Evolutionary conservation across 2,329 filamentous ascomycete genomes (phyloP).

Genomic region (Sarocladiaceae sp.): DNA sequence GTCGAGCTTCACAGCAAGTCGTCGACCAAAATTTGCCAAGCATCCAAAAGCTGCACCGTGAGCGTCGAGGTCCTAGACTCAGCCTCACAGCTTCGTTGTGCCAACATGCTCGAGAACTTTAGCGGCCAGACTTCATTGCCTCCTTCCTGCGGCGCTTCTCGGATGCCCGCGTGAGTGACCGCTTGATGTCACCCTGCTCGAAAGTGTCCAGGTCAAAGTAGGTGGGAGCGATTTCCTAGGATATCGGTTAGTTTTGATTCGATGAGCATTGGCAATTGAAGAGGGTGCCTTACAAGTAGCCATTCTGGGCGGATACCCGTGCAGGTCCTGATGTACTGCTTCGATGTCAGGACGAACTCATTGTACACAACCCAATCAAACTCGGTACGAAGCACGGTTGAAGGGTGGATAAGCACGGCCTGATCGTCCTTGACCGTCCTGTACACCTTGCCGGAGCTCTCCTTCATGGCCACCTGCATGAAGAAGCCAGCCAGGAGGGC

Average conservation of each 20-base stretch:
- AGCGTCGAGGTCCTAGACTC: no score
- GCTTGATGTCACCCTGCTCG: slow-evolving; percentile 79
- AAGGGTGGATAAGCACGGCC: slow-evolving; percentile 86
- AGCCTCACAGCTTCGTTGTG: no score
- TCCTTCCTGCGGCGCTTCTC: slow-evolving; percentile 57
- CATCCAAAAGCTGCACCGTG: no score
- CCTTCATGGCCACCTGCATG: slow-evolving; percentile 98
- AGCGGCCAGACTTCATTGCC: slow-evolving; percentile 45
- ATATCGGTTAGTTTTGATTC: slow-evolving; percentile 3
- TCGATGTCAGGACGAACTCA: slow-evolving; percentile 94
- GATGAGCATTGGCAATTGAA: slow-evolving; percentile 3
- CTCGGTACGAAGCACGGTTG: slow-evolving; percentile 80
- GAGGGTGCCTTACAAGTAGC: slow-evolving; percentile 62
- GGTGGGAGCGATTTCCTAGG: slow-evolving; percentile 79
- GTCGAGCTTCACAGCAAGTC: no score
- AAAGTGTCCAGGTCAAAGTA: slow-evolving; percentile 88
- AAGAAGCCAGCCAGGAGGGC: slow-evolving; percentile 94
- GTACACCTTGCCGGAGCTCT: slow-evolving; percentile 83
- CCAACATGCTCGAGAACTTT: slow-evolving; percentile 18
- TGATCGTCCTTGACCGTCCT: slow-evolving; percentile 96
- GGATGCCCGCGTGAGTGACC: slow-evolving; percentile 48
- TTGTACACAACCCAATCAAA: slow-evolving; percentile 98
- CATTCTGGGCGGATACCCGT: slow-evolving; percentile 90
- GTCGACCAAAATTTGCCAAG: no score
- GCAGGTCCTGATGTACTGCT: slow-evolving; percentile 95